phyloP scores from a whole-genome alignment of 1,284 basidiomycete genomes.

The Austropuccinia psidii region DNA sequence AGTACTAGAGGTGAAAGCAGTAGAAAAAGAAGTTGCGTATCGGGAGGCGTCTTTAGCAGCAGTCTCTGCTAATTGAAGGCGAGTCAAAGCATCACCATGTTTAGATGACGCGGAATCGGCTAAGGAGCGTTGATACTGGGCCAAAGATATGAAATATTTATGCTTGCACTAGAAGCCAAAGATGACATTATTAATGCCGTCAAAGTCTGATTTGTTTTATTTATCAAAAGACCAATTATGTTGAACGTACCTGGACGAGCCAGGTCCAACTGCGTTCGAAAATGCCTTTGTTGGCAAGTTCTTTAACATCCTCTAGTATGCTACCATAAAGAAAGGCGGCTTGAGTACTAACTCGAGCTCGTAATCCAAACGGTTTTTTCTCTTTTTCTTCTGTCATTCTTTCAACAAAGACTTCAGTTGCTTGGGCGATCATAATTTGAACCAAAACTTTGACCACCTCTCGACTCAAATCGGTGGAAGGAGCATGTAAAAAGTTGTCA shows the following conservation, averaged over 20 bases:
- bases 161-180: constrained; percentile 67
- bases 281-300: constrained; percentile 88
- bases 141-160: constrained; percentile 76
- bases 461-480: constrained; percentile 87
- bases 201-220: not conserved
- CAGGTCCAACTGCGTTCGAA: constrained; percentile 93
- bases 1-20: constrained; percentile 55
- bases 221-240: not conserved
- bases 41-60: constrained; percentile 76
- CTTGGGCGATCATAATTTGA: constrained; percentile 78
- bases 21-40: constrained; percentile 62
- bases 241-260: constrained; percentile 60
- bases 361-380: constrained; percentile 70
- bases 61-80: constrained; percentile 69
- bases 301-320: constrained; percentile 80
- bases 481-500: constrained; percentile 97
- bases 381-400: constrained; percentile 71
- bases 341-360: constrained; percentile 79
- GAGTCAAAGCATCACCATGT: constrained; percentile 77
- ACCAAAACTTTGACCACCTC: constrained; percentile 91
- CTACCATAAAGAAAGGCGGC: constrained; percentile 69
- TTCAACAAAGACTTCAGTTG: constrained; percentile 92
- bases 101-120: constrained; percentile 69
- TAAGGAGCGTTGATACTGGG: constrained; percentile 76
- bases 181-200: not conserved